Conservation (phyloP, 2,329 filamentous ascomycete genomes). For the Daldinia sp. region DNA sequence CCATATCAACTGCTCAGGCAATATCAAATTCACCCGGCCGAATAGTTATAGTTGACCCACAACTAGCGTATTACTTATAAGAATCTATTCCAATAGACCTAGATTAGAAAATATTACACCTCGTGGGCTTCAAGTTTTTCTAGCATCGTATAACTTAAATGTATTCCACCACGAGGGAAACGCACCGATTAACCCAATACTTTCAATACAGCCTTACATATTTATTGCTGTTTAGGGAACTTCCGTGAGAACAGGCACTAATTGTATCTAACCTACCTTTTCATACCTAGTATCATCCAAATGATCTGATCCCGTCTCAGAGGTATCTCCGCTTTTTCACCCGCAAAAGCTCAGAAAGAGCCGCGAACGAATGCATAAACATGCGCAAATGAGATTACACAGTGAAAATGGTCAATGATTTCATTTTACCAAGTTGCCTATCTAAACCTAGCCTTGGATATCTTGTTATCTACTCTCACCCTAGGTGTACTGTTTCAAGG, state of each 20-base stretch:
- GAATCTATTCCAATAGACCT: background rate
- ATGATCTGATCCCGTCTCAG: background rate
- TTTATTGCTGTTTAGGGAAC: background rate
- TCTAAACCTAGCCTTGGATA: too few relatives aligned
- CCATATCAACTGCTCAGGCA: too few relatives aligned
- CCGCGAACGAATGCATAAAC: background rate
- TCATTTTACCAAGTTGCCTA: background rate
- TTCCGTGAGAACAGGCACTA: background rate
- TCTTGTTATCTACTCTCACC: too few relatives aligned
- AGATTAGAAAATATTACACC: background rate
- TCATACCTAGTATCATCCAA: background rate
- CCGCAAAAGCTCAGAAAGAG: background rate
- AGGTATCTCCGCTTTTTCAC: background rate
- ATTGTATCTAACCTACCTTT: too few relatives aligned
- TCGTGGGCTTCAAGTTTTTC: background rate
- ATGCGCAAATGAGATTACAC: background rate
- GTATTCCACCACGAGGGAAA: background rate
- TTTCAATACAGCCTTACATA: too few relatives aligned
- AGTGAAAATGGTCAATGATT: background rate
- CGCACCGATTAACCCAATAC: too few relatives aligned
- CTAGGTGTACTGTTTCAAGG: too few relatives aligned
- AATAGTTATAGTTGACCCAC: too few relatives aligned
- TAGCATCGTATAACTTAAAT: background rate
- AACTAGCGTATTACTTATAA: too few relatives aligned
- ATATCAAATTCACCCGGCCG: too few relatives aligned